These are phyloP conservation scores for Candida succiphila DNA, from an alignment of 805 yeast genomes.

Conservation along the genomic window DNA sequence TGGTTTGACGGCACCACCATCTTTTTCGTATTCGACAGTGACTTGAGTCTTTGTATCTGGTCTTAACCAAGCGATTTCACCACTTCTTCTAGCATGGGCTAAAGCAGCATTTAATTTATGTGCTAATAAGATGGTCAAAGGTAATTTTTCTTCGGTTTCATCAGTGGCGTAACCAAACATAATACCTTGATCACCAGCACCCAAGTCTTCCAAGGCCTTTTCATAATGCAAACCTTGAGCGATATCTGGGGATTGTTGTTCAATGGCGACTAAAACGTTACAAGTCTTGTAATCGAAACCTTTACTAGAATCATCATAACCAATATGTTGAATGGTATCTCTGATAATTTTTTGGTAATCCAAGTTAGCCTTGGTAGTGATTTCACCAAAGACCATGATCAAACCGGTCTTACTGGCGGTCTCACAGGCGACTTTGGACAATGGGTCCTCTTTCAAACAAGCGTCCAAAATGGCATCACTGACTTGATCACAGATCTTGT, in stretches of 20 bases:
- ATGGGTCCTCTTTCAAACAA: conserved; percentile 89
- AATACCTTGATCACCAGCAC: conserved; percentile 99
- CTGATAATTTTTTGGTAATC: conserved; percentile 97
- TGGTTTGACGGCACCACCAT: conserved; percentile 92
- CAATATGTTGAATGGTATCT: conserved; percentile 97
- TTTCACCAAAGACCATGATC: conserved; percentile 99
- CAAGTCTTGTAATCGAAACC: conserved; percentile 99
- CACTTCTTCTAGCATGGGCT: conserved; percentile 96
- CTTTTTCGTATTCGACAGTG: conserved; percentile 91
- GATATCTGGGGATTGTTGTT: conserved; percentile 98
- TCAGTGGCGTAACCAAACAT: conserved; percentile 99
- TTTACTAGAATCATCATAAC: conserved; percentile 91
- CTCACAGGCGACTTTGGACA: conserved; percentile 98
- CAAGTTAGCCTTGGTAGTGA: conserved; percentile 90
- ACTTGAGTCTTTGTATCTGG: conserved; percentile 99
- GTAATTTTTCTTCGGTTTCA: conserved; percentile 96
- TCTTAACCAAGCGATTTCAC: conserved; percentile 92
- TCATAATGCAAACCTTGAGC: conserved; percentile 99
- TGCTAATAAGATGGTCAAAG: conserved; percentile 87
- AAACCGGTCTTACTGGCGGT: conserved; percentile 99
- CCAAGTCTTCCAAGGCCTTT: conserved; percentile 89
- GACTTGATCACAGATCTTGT: conserved; percentile 97
- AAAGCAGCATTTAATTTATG: conserved; percentile 95
- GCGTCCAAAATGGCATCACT: conserved; percentile 98
- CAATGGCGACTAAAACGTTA: conserved; percentile 97